Evolutionary conservation across 257 asterid species (phyloP).

Genomic region (Thymus mandschuricus): DNA sequence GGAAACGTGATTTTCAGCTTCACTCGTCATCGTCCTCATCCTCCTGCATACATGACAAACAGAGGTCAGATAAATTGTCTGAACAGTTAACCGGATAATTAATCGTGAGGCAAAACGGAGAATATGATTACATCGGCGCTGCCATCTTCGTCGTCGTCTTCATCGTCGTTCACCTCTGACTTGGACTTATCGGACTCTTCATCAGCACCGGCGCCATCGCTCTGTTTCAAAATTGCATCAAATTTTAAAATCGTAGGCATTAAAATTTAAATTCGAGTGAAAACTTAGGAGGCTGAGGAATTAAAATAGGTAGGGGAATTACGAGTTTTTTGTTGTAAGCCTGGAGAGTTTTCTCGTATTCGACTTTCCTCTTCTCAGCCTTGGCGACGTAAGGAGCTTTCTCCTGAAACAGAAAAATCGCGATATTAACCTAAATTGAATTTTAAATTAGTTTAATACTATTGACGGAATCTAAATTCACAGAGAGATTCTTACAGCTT

Average conservation of each 20-base stretch:
- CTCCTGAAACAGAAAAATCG: constrained; percentile 43
- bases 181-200: constrained; percentile 57
- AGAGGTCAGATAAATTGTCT: neutral
- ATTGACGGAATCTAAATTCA: neutral
- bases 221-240: constrained; percentile 8
- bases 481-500: constrained; percentile 47
- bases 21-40: constrained; percentile 52
- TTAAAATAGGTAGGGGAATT: neutral
- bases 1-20: neutral
- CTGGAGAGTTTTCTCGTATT: constrained; percentile 65
- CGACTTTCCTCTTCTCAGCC: constrained; percentile 78
- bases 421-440: neutral
- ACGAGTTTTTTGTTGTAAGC: constrained; percentile 76
- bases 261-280: no score
- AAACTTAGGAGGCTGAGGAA: neutral
- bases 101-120: no score
- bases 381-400: constrained; percentile 75
- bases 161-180: constrained; percentile 58
- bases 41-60: constrained; percentile 27
- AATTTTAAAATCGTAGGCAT: neutral
- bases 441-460: neutral
- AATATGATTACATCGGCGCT: constrained; percentile 39
- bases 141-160: constrained; percentile 52
- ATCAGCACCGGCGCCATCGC: constrained; percentile 43
- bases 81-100: neutral